Evolutionary conservation across 768 basidiomycete species (phyloP).

Genomic region (Boletus vermiculosoides): DNA sequence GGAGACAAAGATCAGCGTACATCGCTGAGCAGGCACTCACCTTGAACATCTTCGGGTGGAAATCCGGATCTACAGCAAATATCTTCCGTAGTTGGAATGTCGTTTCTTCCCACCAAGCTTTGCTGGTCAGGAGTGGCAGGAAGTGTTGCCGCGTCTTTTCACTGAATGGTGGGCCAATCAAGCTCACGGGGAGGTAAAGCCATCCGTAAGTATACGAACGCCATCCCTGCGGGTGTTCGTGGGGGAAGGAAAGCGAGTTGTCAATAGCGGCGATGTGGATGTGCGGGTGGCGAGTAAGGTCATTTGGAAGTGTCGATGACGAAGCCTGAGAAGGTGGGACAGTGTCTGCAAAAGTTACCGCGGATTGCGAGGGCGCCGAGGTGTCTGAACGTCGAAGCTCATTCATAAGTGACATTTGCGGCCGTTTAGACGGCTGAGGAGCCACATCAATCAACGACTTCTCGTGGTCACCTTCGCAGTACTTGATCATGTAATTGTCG

Average conservation of each 20-base stretch:
- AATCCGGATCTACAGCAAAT: constrained; percentile 81
- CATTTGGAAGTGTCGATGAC: constrained; percentile 33
- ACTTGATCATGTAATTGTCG: constrained; percentile 93
- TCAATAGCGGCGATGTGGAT: constrained; percentile 93
- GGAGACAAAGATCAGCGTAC: constrained; percentile 1
- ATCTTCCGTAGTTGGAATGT: constrained; percentile 72
- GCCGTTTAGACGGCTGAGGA: constrained; percentile 63
- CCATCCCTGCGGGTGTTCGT: constrained; percentile 83
- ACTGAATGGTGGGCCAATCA: constrained; percentile 85
- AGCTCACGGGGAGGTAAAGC: constrained; percentile 81
- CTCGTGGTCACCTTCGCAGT: constrained; percentile 78
- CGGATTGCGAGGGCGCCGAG: constrained; percentile 38
- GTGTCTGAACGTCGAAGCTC: constrained; percentile 56
- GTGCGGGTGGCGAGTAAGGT: constrained; percentile 67
- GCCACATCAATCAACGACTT: constrained; percentile 77
- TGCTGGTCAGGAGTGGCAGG: constrained; percentile 77
- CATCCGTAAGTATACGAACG: constrained; percentile 85
- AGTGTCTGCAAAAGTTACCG: constrained; percentile 40
- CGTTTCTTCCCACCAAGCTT: constrained; percentile 89
- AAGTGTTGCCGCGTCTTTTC: constrained; percentile 80
- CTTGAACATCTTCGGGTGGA: constrained; percentile 87
- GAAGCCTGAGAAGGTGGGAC: constrained; percentile 36
- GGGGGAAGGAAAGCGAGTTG: constrained; percentile 89
- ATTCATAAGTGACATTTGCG: constrained; percentile 72
- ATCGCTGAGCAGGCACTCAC: constrained; percentile 39